Base-by-base conservation (phyloP, 1,139 yeast species). In the Dujonia santamariae region DNA sequence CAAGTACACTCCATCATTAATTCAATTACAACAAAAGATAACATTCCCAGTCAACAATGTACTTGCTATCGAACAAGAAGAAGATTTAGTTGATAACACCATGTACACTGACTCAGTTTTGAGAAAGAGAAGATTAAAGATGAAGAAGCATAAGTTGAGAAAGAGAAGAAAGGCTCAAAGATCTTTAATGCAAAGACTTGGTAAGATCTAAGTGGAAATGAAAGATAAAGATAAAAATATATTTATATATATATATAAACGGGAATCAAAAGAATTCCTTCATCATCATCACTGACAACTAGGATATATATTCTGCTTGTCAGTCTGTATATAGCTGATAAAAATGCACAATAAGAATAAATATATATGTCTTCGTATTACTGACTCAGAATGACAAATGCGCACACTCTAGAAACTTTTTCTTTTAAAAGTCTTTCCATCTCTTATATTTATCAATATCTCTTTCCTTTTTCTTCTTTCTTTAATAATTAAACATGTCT, bases 101-200 rank as follows among this genome's bases (percentile, higher is more conserved):
- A 49, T 73, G 47, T 50, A 66, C 40, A 55, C 67, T 42, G 85
- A 79, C 52, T 77, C 84, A 8, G 86, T 80, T 23, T 63, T 78
- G 60, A 72, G 85, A 58, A 80, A 80, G 51, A 74, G 86, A 61
- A 68, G 80, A 55, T 73, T 77, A 54, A 79, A 79, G 65, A 80
- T 80, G 85, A 80, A 79, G 67, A 80, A 80, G 56, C 86, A 80
- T 56, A 80, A 80, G 60, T 64, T 78, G 56, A 76, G 81, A 63
- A 80, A 80, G 69, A 77, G 85, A 73, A 78, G 86, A 72, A 77
- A 71, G 59, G 75, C 68, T 15, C 80, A 75, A 50, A 63, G 80
- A 50, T 72, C 81, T 11, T 65, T 75, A 55, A 73, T 67, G 67
- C 75, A 72, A 58, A 72, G 77, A 57, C 65, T 75, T 50, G 80